Evolutionary conservation across 495 filamentous ascomycete species (phyloP).

Genomic region (Xylaria intraflava): DNA sequence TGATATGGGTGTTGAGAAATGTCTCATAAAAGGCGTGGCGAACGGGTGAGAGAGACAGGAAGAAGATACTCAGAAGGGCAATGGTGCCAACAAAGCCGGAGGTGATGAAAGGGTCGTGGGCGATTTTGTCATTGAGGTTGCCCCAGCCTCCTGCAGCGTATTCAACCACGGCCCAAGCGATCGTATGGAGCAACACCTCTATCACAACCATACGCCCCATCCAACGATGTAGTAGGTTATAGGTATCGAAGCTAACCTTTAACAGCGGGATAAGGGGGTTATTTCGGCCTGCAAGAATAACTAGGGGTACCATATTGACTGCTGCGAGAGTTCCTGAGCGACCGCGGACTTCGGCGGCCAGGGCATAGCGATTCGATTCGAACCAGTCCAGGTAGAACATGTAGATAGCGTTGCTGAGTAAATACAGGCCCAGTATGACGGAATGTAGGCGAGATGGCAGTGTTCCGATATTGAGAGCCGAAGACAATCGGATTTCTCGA

Average conservation of each 20-base stretch:
- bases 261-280: constrained; percentile 70
- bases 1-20: constrained; percentile 78
- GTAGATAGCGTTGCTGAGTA: constrained; percentile 59
- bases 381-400: constrained; percentile 56
- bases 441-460: constrained; percentile 79
- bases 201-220: constrained; percentile 73
- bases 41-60: constrained; percentile 64
- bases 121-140: constrained; percentile 43
- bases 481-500: constrained; percentile 71
- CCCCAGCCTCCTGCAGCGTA: constrained; percentile 60
- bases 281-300: constrained; percentile 76
- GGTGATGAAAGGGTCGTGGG: constrained; percentile 50
- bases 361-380: constrained; percentile 41
- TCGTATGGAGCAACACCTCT: constrained; percentile 62
- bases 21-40: constrained; percentile 95
- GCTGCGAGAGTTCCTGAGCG: constrained; percentile 69
- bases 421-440: constrained; percentile 58
- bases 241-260: constrained; percentile 80
- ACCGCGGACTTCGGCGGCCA: constrained; percentile 61
- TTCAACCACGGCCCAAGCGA: constrained; percentile 66
- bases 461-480: constrained; percentile 74
- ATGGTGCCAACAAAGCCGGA: constrained; percentile 46
- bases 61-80: constrained; percentile 51
- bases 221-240: constrained; percentile 83
- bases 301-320: constrained; percentile 73